Percentiles rank a stretch among this genome's conserved stretches.
Evolutionary conservation across 2,329 filamentous ascomycete species (phyloP).

Genomic region (Pseudogymnoascus destructans): DNA sequence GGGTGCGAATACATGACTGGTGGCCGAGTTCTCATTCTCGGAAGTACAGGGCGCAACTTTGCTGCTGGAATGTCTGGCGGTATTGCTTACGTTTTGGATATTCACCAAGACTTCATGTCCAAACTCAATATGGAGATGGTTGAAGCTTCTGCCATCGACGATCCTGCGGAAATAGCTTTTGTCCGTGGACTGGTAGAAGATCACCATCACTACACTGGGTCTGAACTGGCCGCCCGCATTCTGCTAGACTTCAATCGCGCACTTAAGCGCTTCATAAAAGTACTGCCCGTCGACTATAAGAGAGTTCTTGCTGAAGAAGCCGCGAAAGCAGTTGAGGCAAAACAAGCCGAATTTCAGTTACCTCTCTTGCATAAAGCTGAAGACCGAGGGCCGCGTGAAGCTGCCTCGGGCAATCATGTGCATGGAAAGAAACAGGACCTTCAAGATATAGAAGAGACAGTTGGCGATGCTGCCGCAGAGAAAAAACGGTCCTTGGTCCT

Average conservation of each 20-base stretch:
- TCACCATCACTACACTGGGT: constrained; percentile 95
- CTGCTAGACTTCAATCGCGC: constrained; percentile 91
- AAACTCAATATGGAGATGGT: constrained; percentile 99
- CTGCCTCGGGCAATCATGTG: constrained; percentile 40
- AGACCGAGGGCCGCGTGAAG: constrained; percentile 31
- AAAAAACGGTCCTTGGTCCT: constrained; percentile 84
- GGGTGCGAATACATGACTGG: constrained; percentile 99
- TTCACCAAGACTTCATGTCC: constrained; percentile 74
- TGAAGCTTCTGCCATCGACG: constrained; percentile 70
- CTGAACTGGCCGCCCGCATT: constrained; percentile 83
- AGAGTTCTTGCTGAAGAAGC: constrained; percentile 77
- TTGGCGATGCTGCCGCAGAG: constrained; percentile 71
- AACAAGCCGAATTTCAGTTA: constrained; percentile 70
- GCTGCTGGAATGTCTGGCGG: constrained; percentile 97
- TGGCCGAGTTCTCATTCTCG: constrained; percentile 76
- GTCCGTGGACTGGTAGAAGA: constrained; percentile 87
- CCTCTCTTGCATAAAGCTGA: constrained; percentile 59
- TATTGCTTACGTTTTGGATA: constrained; percentile 88
- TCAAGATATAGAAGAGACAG: constrained; percentile 80
- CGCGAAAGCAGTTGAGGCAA: constrained; percentile 70
- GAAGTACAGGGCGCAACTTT: constrained; percentile 88
- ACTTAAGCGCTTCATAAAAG: constrained; percentile 81
- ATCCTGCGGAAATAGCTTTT: constrained; percentile 79
- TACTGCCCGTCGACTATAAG: constrained; percentile 93
- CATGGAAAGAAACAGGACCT: constrained; percentile 54